phyloP scores from a whole-genome alignment of 352 stramenopile genomes.

The Globisporangium paroecandrum region DNA sequence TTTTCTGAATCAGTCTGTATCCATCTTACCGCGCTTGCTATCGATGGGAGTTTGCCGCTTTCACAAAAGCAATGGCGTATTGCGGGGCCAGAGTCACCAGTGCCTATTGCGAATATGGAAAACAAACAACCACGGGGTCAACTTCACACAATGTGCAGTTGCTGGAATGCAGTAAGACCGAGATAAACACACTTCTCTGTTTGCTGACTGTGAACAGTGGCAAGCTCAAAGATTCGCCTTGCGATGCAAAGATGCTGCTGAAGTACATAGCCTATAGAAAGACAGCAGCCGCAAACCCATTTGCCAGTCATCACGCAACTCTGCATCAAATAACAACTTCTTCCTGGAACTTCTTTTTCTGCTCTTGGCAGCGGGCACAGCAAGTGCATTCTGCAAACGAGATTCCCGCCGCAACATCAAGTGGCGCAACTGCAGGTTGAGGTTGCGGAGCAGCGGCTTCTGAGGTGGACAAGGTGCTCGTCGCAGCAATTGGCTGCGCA shows the following conservation, averaged over 20 bases:
- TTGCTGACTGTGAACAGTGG: neutral
- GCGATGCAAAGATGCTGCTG: neutral
- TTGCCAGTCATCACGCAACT: neutral
- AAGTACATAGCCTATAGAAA: neutral
- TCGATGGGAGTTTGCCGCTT: no score
- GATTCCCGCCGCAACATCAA: neutral
- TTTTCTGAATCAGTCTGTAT: neutral
- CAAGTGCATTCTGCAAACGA: neutral
- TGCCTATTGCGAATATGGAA: no score
- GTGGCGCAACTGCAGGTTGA: neutral
- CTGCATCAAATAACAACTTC: neutral
- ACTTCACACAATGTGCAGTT: no score
- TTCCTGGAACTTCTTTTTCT: conserved; percentile 3
- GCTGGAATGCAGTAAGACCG: neutral
- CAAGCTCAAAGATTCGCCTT: neutral
- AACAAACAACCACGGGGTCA: no score
- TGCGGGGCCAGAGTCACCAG: no score
- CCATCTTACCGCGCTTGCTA: neutral
- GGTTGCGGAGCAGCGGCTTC: neutral
- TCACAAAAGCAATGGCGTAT: no score
- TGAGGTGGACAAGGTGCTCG: neutral
- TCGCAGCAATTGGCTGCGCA: neutral
- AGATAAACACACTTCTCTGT: neutral
- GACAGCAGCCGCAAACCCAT: neutral
- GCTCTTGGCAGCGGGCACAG: conserved; percentile 3